phyloP scores from a whole-genome alignment of 768 basidiomycete species.

The Mycena kentingensis region DNA sequence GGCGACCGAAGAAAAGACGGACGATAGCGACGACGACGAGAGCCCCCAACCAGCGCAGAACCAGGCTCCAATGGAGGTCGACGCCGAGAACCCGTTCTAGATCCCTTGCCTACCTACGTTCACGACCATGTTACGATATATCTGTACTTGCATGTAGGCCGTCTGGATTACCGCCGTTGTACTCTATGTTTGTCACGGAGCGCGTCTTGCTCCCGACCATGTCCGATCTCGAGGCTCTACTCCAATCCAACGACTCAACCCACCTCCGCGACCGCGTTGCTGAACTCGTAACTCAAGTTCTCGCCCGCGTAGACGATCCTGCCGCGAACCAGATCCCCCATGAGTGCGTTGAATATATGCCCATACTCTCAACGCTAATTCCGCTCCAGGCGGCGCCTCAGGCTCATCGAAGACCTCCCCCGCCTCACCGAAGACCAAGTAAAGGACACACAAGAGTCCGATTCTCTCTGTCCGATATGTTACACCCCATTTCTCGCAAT shows the following conservation, averaged over 20 bases:
- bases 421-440: conserved; percentile 54
- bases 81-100: conserved; percentile 78
- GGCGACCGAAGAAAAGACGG: conserved; percentile 43
- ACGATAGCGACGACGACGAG: conserved; percentile 43
- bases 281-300: conserved; percentile 12
- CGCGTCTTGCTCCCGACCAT: conserved; percentile 16
- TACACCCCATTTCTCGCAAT: conserved; percentile 67
- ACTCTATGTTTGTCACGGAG: conserved; percentile 1
- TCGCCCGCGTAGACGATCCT: conserved; percentile 16
- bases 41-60: conserved; percentile 30
- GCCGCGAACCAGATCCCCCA: conserved; percentile 14
- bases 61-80: conserved; percentile 39
- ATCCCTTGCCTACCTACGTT: neutral
- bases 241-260: conserved; percentile 5
- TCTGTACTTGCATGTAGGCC: conserved; percentile 13
- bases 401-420: conserved; percentile 50
- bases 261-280: conserved; percentile 13
- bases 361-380: neutral
- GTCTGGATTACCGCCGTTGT: conserved; percentile 17
- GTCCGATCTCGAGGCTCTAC: conserved; percentile 15
- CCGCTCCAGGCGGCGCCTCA: conserved; percentile 37
- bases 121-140: conserved; percentile 12
- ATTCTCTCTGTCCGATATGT: conserved; percentile 76
- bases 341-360: conserved; percentile 1
- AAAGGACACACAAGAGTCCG: conserved; percentile 49